A percentile compares a stretch with the other conserved stretches of the same genome.
Conservation (phyloP, 495 filamentous ascomycete genomes). For the Tuber umbilicatum region DNA sequence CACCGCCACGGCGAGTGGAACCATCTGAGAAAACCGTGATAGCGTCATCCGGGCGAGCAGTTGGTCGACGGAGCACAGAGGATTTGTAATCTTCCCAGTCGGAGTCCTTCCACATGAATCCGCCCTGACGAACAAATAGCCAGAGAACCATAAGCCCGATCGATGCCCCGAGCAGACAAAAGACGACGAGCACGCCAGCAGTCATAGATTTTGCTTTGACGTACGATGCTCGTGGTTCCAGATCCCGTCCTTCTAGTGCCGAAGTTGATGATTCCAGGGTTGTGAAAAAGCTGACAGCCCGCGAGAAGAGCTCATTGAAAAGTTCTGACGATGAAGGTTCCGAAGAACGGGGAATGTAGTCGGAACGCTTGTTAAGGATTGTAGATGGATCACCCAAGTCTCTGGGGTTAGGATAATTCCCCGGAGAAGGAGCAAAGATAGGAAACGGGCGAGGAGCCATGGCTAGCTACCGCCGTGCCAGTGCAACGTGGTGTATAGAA, state of each 20-base stretch:
- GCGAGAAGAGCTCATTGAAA: not conserved
- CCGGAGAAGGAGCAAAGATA: not conserved
- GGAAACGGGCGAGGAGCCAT: slow-evolving; percentile 1
- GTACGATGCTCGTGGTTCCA: slow-evolving; percentile 25
- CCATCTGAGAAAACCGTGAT: slow-evolving; percentile 42
- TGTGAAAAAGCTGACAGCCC: slow-evolving; percentile 3
- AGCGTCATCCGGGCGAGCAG: slow-evolving; percentile 34
- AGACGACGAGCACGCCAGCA: slow-evolving; percentile 68
- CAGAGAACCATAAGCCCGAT: slow-evolving; percentile 75
- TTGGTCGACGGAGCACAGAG: slow-evolving; percentile 73
- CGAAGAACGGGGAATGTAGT: not conserved
- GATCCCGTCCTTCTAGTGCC: slow-evolving; percentile 7
- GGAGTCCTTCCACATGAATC: slow-evolving; percentile 71
- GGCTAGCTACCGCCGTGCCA: not conserved
- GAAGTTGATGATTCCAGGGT: not conserved
- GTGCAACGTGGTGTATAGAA: not conserved
- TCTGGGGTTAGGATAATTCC: not conserved
- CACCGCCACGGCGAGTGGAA: slow-evolving; percentile 33
- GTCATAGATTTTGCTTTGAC: slow-evolving; percentile 30
- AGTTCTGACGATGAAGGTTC: not conserved
- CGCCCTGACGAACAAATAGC: slow-evolving; percentile 99
- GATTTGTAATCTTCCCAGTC: slow-evolving; percentile 99
- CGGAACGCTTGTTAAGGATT: not conserved
- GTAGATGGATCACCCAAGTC: not conserved
- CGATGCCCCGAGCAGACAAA: slow-evolving; percentile 71